Evolutionary conservation across 1,284 basidiomycete species (phyloP).

Genomic region (Rhodotorula sp.): DNA sequence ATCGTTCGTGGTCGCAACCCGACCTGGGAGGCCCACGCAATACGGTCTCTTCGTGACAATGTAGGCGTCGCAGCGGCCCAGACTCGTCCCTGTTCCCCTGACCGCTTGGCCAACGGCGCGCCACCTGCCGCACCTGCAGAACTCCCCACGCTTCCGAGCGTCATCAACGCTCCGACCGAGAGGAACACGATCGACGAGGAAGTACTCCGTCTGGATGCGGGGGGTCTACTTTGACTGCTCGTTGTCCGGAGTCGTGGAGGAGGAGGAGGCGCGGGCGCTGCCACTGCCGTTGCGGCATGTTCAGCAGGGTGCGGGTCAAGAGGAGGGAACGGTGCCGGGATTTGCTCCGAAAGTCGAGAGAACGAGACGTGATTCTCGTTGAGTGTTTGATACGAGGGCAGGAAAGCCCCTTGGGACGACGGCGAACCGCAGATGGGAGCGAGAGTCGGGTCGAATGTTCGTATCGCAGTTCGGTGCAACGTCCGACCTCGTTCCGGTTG

Average conservation of each 20-base stretch:
- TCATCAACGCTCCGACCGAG: conserved; percentile 33
- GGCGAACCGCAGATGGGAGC: conserved; percentile 27
- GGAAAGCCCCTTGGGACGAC: not conserved
- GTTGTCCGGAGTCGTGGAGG: conserved; percentile 6
- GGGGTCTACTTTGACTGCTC: conserved; percentile 33
- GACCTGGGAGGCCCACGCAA: not conserved
- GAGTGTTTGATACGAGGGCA: not conserved
- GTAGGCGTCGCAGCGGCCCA: not conserved
- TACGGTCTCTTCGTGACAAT: not conserved
- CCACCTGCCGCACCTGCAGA: not conserved
- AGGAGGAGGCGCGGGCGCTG: not conserved
- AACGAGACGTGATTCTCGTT: conserved; percentile 21
- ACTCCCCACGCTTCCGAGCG: conserved; percentile 18
- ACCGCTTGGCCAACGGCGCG: not conserved
- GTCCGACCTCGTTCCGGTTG: conserved; percentile 32
- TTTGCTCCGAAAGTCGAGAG: not conserved
- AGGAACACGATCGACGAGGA: conserved; percentile 26
- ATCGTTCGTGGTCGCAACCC: not conserved
- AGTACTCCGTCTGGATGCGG: conserved; percentile 20
- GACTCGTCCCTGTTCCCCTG: not conserved
- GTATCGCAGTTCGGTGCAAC: conserved; percentile 8
- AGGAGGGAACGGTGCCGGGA: not conserved
- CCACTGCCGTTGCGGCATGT: not conserved
- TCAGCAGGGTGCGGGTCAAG: not conserved
- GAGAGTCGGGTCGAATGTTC: conserved; percentile 21